Evolutionary conservation across 768 basidiomycete species (phyloP), one percentile per base, ranked within the genome.

Genomic region (Xerocomus spinulosus): DNA sequence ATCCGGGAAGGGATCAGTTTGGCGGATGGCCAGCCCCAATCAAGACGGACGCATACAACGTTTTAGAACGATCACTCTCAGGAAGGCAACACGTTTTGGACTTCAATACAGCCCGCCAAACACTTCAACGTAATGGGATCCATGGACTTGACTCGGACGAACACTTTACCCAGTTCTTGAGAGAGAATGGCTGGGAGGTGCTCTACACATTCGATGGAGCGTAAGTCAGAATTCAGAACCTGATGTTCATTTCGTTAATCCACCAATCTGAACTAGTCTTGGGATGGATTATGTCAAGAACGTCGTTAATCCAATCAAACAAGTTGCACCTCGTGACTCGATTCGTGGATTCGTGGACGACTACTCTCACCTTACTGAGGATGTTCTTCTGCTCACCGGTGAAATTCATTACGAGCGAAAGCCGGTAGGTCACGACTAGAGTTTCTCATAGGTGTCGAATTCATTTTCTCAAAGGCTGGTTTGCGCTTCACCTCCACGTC

Each of bases 251-350:
- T 42, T 34, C 24, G 5, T 49, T 63, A 20, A 63, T 32, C 25
- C 23, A 34, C 20, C 52, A 20, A 24, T 20, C 9, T 9, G 12
- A 36, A 50, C 14, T 44, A 75, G 74, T 28, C 59, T 67, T n/a
- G 67, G 71, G 15, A 70, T 73, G 71, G 74, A 75, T 18, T 70
- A 53, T 51, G 65, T 72, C 20, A 73, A 75, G 55, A 68, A 70
- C 17, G 71, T 74, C 28, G 68, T 71, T 10, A 57, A 59, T 29
- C 70, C 73, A 7, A 57, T 70, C 44, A 62, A 52, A 30, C 68
- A 73, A 55, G 66, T 70, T 46, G 66, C 60, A 7, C 68, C 64
- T 6, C 65, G 63, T 33, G 55, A 61, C 36, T 61, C 63, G 1
- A 63, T 76, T 49, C 67, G 67, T 17, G 75, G 74, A 20, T 68